phyloP scores from a whole-genome alignment of 2,329 filamentous ascomycete genomes.

The Zymoseptoria ardabiliae region DNA sequence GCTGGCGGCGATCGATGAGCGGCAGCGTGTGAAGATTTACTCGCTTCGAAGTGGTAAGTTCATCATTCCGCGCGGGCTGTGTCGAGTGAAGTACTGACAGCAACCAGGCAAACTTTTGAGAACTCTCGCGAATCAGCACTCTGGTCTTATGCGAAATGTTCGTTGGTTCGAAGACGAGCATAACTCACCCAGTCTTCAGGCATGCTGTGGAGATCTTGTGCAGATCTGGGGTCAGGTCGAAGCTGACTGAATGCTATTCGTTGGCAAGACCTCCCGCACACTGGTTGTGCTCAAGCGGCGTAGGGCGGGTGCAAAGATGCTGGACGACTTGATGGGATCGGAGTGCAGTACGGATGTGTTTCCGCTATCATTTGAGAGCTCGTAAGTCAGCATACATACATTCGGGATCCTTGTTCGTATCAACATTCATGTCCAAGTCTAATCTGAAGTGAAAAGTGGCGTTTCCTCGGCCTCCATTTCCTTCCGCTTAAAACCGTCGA shows the following conservation, averaged over 20 bases:
- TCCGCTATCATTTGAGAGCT: background rate
- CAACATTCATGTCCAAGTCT: background rate
- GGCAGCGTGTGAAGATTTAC: conserved; percentile 19
- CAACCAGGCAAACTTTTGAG: background rate
- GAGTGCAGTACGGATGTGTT: background rate
- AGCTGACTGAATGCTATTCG: too few species aligned
- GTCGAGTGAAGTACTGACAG: background rate
- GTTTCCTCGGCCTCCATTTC: too few species aligned
- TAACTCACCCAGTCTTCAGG: background rate
- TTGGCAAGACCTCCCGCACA: too few species aligned
- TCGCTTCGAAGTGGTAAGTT: conserved; percentile 15
- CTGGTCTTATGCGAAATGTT: background rate
- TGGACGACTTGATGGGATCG: too few species aligned
- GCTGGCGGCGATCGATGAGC: conserved; percentile 17
- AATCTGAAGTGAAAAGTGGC: background rate
- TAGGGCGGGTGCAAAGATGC: too few species aligned
- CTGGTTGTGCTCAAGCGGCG: too few species aligned
- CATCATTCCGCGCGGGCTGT: conserved; percentile 10
- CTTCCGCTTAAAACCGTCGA: too few species aligned
- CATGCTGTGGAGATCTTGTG: background rate
- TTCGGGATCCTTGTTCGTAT: background rate
- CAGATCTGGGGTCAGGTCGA: background rate
- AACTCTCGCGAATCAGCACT: background rate
- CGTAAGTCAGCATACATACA: background rate
- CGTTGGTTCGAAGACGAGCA: background rate